A percentile compares a stretch with the other conserved stretches of the same genome.
phyloP scores from a whole-genome alignment of 495 filamentous ascomycete species.

The Antarctomyces pellizariae region DNA sequence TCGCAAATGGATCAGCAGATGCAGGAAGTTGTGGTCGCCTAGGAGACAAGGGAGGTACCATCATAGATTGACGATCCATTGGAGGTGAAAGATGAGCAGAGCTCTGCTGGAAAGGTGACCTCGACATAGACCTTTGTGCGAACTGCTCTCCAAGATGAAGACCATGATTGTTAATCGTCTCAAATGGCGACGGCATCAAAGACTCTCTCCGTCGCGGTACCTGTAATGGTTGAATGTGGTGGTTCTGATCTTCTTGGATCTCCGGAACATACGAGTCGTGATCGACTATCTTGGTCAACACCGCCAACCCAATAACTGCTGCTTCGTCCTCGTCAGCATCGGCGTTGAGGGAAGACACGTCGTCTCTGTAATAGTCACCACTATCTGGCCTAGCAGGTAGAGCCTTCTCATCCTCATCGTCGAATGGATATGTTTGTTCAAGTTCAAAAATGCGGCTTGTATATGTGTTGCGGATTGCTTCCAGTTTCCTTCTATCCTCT shows the following conservation, averaged over 20 bases:
- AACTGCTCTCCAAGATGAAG: constrained; percentile 12
- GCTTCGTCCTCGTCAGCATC: constrained; percentile 24
- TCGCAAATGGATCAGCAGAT: constrained; percentile 16
- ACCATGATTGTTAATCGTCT: constrained; percentile 2
- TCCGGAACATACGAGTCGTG: constrained; percentile 9
- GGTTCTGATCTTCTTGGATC: constrained; percentile 13
- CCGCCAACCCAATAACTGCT: constrained; percentile 22
- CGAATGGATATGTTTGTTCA: constrained; percentile 37
- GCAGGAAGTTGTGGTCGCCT: constrained; percentile 22
- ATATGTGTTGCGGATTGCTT: constrained; percentile 77
- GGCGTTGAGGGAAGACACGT: constrained; percentile 22
- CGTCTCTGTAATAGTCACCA: constrained; percentile 33
- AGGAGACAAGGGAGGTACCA: constrained; percentile 46
- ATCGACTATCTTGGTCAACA: constrained; percentile 18
- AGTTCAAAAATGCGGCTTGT: constrained; percentile 71
- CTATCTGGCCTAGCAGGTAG: constrained; percentile 59
- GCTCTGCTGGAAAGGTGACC: constrained; percentile 19
- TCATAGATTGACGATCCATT: constrained; percentile 27
- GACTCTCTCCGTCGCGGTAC: constrained; percentile 14
- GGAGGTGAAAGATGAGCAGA: constrained; percentile 16
- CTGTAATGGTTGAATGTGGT: constrained; percentile 10
- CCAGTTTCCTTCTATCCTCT: constrained; percentile 68
- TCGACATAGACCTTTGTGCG: constrained; percentile 25
- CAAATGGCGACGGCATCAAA: constrained; percentile 11
- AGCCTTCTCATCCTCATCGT: constrained; percentile 35